Evolutionary conservation across 2,329 filamentous ascomycete genomes (phyloP), one percentile per base, ranked within the genome.

Genomic region (Apiospora malaysiana): DNA sequence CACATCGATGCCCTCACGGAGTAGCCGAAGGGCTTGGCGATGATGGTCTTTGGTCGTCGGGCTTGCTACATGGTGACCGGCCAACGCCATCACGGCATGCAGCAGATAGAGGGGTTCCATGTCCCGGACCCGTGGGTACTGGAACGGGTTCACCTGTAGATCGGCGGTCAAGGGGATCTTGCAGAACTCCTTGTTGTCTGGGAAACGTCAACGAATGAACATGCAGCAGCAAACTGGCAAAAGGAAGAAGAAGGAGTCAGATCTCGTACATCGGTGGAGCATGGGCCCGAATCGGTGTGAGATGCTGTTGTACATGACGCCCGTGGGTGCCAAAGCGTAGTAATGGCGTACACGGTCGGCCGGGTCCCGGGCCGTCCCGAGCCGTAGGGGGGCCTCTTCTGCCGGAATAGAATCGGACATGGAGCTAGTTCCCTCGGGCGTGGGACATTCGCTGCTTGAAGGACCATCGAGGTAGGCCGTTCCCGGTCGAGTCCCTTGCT

Each of bases 181-280:
- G 45, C 69, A 70, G 16, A 70, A 70, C 32, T 70, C 65, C 12
- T n/a, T 12, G 18, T 70, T 70, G 25, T 70, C 69, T 70, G 16
- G 16, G 1, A 2, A 10, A 25, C 18, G 49, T 56, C 2, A 56
- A 27, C 21, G 8, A 2, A 37, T 10, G 7, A 2, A 10, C 27
- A 6, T n/a, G 18, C 14, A 10, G 18, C 14, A 10, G 27, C 12
- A 42, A 42, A 59, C 3, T 4, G 7, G 25, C 32, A 32, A 18
- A 2, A 32, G 14, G 14, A 9, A 16, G 14, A 9, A 43, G 9
- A 16, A 16, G 25, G 18, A 7, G 14, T 2, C 14, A 14, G 25
- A 1, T 9, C 23, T 14, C 25, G 14, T 56, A 56, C 49, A 56
- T 56, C 32, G 49, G 49, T 32, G 2, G 25, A 56, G 49, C 9